Base-by-base conservation (phyloP, 768 basidiomycete species). In the Pisolithus microcarpus region DNA sequence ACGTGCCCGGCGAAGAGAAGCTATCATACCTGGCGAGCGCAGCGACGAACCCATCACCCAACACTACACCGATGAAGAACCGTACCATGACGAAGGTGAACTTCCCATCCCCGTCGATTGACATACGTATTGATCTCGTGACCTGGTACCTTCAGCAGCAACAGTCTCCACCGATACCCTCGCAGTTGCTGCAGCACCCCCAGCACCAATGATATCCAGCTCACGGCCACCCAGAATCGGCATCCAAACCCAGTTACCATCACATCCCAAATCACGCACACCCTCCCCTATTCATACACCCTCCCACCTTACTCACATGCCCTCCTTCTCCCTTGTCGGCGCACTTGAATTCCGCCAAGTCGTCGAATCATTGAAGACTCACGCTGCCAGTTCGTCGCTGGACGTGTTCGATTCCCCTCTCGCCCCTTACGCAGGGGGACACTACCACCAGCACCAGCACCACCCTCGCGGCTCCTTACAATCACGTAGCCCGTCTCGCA, bases 271-370 rank as follows among this genome's bases (percentile, higher is more conserved):
- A 48, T 58, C 63, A 10, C 75, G 72, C 23, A 73, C 79, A 7
- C 72, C 79, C 11, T 79, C 85, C 1, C 78, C 80, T 6, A 61
- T 73, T 7, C 69, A 65, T 23, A 53, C 63, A 0, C 53, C 74
- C 21, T 52, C 71, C 56, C 66, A 68, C 21, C 65, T 72, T 36
- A 65, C 68, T 8, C 78, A 80, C 53, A 77, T 91, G 68, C 87
- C 87, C 3, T 89, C 87, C 0, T 91, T 91, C 60, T 97, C 95
- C 3, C 78, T 99, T 1, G 79, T 98, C 5, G 91, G 95, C 8
- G 96, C 96, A 0, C 79, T 99, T 39, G 96, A 99, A 67, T 99
- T 99, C 69, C 79, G 93, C 16, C 85, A 93, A 52, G 87, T 97
- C 21, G 86, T 99, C 19, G 76, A 86, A 10, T 84, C 86, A 0